Base-by-base conservation (phyloP, 2,329 filamentous ascomycete genomes). In the Rosellinia necatrix region DNA sequence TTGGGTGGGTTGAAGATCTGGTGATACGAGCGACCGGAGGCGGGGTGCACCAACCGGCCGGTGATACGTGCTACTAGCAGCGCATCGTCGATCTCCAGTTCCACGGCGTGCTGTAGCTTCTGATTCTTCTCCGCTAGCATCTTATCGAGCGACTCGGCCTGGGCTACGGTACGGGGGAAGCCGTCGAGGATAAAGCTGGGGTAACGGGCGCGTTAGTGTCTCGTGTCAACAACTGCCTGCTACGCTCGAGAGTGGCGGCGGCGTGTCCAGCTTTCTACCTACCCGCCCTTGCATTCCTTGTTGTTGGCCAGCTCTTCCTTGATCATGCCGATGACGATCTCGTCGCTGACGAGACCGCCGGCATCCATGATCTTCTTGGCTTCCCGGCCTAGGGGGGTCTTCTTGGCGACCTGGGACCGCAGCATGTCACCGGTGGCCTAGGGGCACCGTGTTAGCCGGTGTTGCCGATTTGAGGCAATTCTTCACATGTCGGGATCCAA, bases 361-460 rank as follows among this genome's bases (percentile, higher is more conserved):
- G 93, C 89, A 73, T 99, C 94, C 94, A 99, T 99, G 76, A 99
- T 99, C 87, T 97, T 97, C 88, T 99, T 99, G 65, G 94, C 94
- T 81, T 97, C 92, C 72, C 90, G 86, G 68, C 94, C 94, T 64
- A 99, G 86, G 58, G 90, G 78, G 55, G 94, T 99, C 87, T 97
- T 97, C 80, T 96, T 96, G 64, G 93, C 90, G 72, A 99, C 94
- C 78, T 99, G 94, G 66, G 92, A 96, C 71, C 94, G 92, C 71
- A 99, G 85, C 94, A 99, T 99, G 78, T 99, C 94, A 75, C 94
- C 94, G 58, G 94, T 99, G 63, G 94, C 94, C 92, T 97, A 64
- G 44, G 25, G 41, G 9, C 38, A 29, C 12, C 21, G 35, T 48
- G 30, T 59, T 42, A 57, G 48, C 21, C 19, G 17, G 30, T 12